Conservation (phyloP, 805 yeast genomes). For the Candida gorgasii region DNA sequence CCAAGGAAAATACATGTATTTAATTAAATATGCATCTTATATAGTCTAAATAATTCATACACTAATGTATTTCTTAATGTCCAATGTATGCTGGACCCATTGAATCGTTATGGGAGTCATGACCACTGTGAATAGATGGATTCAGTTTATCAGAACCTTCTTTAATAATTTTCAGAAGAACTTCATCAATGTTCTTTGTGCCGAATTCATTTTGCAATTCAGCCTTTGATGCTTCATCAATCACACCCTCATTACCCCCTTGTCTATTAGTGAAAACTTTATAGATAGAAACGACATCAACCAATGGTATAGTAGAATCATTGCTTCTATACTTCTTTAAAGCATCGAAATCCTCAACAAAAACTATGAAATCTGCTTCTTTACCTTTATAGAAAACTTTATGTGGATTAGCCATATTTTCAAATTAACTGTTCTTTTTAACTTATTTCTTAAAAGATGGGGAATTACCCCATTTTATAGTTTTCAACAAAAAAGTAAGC, state of each 20-base stretch:
- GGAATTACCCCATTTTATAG: constrained; percentile 8
- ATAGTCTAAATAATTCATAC: neutral
- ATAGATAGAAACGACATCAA: constrained; percentile 62
- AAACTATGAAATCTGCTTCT: constrained; percentile 63
- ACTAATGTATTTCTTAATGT: constrained; percentile 2
- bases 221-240: constrained; percentile 69
- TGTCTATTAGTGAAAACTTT: constrained; percentile 61
- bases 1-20: neutral
- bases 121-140: constrained; percentile 21
- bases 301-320: constrained; percentile 56
- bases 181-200: constrained; percentile 51
- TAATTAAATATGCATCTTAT: constrained; percentile 1
- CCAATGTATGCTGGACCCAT: constrained; percentile 14
- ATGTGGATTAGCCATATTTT: constrained; percentile 25
- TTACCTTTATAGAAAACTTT: constrained; percentile 68
- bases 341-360: constrained; percentile 55
- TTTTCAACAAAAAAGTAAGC: neutral
- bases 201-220: constrained; percentile 74
- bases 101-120: constrained; percentile 49
- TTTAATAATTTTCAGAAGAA: constrained; percentile 57
- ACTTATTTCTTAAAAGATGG: constrained; percentile 2
- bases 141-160: constrained; percentile 55
- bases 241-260: constrained; percentile 72
- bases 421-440: neutral
- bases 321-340: constrained; percentile 50